phyloP scores from a whole-genome alignment of 352 stramenopile genomes.

The Phytophthora pinifolia region DNA sequence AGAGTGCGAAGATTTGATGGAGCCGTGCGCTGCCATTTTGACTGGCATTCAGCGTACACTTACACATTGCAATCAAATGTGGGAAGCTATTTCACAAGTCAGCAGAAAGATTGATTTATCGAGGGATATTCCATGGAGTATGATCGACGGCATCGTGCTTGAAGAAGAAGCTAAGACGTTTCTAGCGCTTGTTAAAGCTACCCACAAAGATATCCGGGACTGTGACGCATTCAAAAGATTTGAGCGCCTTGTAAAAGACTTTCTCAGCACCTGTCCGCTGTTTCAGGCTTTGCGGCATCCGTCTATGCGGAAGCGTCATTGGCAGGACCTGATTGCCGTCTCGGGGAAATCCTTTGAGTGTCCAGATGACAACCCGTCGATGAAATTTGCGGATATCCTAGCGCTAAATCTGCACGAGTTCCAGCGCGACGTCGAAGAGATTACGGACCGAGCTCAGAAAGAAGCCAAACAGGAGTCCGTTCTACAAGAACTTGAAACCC shows the following conservation, averaged over 20 bases:
- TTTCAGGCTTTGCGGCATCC: slow-evolving; percentile 80
- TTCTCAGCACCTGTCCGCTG: slow-evolving; percentile 73
- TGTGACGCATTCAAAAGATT: slow-evolving; percentile 92
- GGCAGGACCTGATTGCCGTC: slow-evolving; percentile 63
- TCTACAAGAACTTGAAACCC: slow-evolving; percentile 76
- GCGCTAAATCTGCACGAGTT: slow-evolving; percentile 79
- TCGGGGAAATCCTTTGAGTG: slow-evolving; percentile 62
- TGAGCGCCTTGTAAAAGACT: slow-evolving; percentile 72
- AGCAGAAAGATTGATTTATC: slow-evolving; percentile 88
- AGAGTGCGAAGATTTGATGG: slow-evolving; percentile 90
- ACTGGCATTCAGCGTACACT: slow-evolving; percentile 77
- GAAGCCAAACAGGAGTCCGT: slow-evolving; percentile 90
- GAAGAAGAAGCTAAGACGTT: slow-evolving; percentile 94
- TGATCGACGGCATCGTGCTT: slow-evolving; percentile 90
- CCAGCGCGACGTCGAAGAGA: slow-evolving; percentile 88
- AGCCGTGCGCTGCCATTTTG: slow-evolving; percentile 74
- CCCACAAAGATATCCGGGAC: slow-evolving; percentile 88
- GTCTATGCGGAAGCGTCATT: slow-evolving; percentile 74
- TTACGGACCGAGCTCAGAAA: slow-evolving; percentile 90
- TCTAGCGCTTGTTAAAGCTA: slow-evolving; percentile 86
- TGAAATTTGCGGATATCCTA: slow-evolving; percentile 84
- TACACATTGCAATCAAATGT: slow-evolving; percentile 78
- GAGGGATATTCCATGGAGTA: slow-evolving; percentile 90
- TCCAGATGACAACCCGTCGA: slow-evolving; percentile 60
- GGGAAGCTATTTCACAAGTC: slow-evolving; percentile 85